Base-by-base conservation (phyloP, 164 flowering plant genomes). In the Macadamia tetraphylla region DNA sequence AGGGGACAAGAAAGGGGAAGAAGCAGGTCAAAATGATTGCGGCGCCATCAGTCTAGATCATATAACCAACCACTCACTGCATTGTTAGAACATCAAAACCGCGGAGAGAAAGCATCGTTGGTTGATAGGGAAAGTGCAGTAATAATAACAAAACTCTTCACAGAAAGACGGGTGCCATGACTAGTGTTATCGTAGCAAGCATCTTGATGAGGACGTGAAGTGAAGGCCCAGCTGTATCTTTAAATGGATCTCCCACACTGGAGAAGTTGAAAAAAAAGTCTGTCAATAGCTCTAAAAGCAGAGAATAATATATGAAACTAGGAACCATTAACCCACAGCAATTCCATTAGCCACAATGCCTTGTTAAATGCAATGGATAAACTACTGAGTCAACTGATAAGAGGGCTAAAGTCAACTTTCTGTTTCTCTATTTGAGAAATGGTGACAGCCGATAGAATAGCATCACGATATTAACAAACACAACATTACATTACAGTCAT, bases 141-240 rank as follows among this genome's bases (percentile, higher is more conserved):
- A 56, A 51, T 60, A 30, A 51, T 14, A 66, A 17, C 49, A 23
- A 23, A 23, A 63, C 76, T 78, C 77, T 17, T 88, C 84, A 94
- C 66, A 94, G 84, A 68, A 94, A 94, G 57, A 94, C 64, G 0
- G 98, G 97, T 59, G 97, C 97, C 99, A 94, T 94, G 48, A 94
- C 97, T 7, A 94, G 85, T 0, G 99, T 94, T 18, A 94, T 94
- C 0, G 99, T 94, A 3, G 97, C 97, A 40, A 94, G 89, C 99
- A 94, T 92, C 78, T 94, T 92, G 76, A 94, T 94, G 43, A 94
- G 91, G 29, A 94, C 98, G 65, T 94, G 98, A 70, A 94, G 70
- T 0, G 98, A 94, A 49, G 98, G 98, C 62, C 98, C 98, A n/a
- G 99, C 99, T 1, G 98, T 94, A 83, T 94, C 99, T 70, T 94